A percentile compares a stretch with the other conserved stretches of the same genome.
Evolutionary conservation across 805 yeast genomes (phyloP).

Genomic region (Metschnikowia continentalis): DNA sequence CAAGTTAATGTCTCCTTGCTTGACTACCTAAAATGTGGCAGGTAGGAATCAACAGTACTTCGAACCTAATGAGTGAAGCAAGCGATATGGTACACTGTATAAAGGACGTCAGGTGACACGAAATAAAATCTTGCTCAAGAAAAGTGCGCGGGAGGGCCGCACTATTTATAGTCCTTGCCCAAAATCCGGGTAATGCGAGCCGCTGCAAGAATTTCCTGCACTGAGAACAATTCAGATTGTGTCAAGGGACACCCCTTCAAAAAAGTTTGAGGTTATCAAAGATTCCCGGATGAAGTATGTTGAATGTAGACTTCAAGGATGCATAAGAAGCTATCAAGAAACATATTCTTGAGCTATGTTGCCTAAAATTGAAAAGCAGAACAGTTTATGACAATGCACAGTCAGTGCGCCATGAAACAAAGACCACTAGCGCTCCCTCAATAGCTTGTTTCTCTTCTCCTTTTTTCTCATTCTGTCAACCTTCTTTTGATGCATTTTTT

Average conservation of each 20-base stretch:
- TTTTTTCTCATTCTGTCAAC: slow-evolving; percentile 84
- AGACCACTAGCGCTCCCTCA: slow-evolving; percentile 69
- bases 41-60: slow-evolving; percentile 11
- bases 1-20: slow-evolving; percentile 41
- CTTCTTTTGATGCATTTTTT: slow-evolving; percentile 87
- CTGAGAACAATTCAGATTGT: neutral
- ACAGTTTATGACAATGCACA: neutral
- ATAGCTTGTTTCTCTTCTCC: slow-evolving; percentile 91
- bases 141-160: slow-evolving; percentile 16
- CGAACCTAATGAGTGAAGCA: slow-evolving; percentile 4
- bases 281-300: too few relatives aligned
- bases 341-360: neutral
- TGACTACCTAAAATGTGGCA: slow-evolving; percentile 3
- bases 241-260: neutral
- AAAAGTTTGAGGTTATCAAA: neutral
- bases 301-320: neutral
- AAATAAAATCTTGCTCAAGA: slow-evolving; percentile 3
- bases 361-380: neutral
- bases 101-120: slow-evolving; percentile 16
- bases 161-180: slow-evolving; percentile 22
- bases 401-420: neutral
- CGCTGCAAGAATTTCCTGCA: neutral
- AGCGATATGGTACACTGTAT: slow-evolving; percentile 11
- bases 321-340: neutral
- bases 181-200: slow-evolving; percentile 22